Evolutionary conservation across 1,284 basidiomycete species (phyloP), one percentile per base, ranked within the genome.

Genomic region (Cryptococcus floricola): DNA sequence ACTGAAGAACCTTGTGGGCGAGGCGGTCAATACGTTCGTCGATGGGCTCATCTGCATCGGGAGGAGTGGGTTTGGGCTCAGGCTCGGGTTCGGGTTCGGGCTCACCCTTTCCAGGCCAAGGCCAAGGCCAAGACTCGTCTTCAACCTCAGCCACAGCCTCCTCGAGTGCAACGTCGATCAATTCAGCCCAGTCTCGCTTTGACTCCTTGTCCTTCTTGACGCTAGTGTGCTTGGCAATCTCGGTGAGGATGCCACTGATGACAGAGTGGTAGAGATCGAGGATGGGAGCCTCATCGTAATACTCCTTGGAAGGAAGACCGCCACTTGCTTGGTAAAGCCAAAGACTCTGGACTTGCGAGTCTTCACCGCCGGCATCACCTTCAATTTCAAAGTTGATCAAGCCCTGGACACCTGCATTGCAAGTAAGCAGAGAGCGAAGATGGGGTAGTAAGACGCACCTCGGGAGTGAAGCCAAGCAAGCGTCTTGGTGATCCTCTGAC

Each of bases 271-370:
- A 97, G 12, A 89, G 77, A 25, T 84, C 81, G 23, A 85, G 74
- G 47, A 91, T 83, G 0, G 80, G 79, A 53, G 85, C 79, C 59
- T 98, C 94, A 48, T 88, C 83, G 73, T 92, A 98, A 75, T 98
- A 97, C 78, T 94, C 90, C 86, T 94, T 92, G 43, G 92, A 86
- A 1, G 94, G 94, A 13, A 98, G 84, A 34, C 92, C 91, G 7
- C 97, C 81, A 10, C 80, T 82, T 7, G 88, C 84, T 69, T 98
- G 94, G 62, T 83, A 86, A 68, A 98, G 85, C 86, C 87, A 92
- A 16, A 94, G 81, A 0, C 85, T 84, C 83, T 95, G 91, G 46
- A 82, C 77, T 64, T 93, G 88, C 0, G 95, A 92, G 69, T 97
- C 90, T n/a, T 84, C 81, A 25, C 88, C 91, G 37, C 87, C 85